These are phyloP conservation scores for Cercospora sesami DNA, from an alignment of 2,329 filamentous ascomycete genomes.

Conservation along the genomic window DNA sequence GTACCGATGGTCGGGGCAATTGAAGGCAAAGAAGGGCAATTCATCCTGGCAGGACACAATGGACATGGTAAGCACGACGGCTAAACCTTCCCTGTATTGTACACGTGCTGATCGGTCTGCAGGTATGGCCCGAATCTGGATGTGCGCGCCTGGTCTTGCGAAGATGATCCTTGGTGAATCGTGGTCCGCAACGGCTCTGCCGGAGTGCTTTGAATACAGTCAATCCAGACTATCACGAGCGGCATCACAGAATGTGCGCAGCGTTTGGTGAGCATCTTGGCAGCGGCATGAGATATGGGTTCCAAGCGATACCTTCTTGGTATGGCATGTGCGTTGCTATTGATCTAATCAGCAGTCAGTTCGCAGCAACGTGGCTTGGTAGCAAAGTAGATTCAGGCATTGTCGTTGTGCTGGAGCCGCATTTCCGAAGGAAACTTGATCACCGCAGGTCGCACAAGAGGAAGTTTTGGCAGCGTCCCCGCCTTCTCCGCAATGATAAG, in stretches of 20 bases:
- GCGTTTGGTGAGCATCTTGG: conserved; percentile 23
- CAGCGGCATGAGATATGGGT: neutral
- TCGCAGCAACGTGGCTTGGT: neutral
- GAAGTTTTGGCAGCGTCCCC: conserved; percentile 1
- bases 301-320: neutral
- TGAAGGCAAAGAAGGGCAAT: conserved; percentile 47
- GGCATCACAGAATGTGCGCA: conserved; percentile 20
- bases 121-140: conserved; percentile 49
- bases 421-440: neutral
- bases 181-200: conserved; percentile 28
- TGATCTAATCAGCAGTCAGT: neutral
- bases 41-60: conserved; percentile 54
- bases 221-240: conserved; percentile 20
- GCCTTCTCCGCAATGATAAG: conserved; percentile 5
- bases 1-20: conserved; percentile 51
- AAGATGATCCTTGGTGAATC: conserved; percentile 43
- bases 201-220: conserved; percentile 30
- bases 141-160: conserved; percentile 48
- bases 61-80: conserved; percentile 32
- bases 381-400: neutral
- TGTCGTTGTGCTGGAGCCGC: neutral
- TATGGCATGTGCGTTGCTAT: neutral
- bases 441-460: conserved; percentile 5
- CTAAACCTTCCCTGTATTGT: neutral
- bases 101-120: neutral